Base-by-base conservation (phyloP, 2,329 filamentous ascomycete species). In the Acrodontium crateriforme region DNA sequence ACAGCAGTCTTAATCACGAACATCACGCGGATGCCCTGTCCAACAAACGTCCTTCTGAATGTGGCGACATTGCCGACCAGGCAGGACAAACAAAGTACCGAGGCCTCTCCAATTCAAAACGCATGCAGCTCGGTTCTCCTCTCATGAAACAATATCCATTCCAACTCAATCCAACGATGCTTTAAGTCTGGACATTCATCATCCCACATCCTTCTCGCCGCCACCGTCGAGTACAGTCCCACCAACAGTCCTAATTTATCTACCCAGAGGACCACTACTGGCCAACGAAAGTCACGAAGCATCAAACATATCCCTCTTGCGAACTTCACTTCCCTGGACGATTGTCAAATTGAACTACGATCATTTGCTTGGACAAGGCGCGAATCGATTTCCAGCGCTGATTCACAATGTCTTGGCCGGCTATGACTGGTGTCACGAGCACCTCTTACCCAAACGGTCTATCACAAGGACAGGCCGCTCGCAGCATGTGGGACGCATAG, bases 321-420 rank as follows among this genome's bases (percentile, higher is more conserved):
- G 46, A 16, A 39, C 45, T 10, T 45, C 47, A 8, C 49, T 56
- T 18, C 46, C 50, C 16, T 53, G 53, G 5, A 58, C 56, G 3
- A 38, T 63, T 9, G 56, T 62, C 6, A 48, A 54, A 18, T 46
- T 65, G 39, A 56, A 63, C 35, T 65, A 66, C 39, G 55, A 60
- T 18, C 45, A 53, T 10, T 51, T 50, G 10, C 33, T 42, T 3
- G 32, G 38, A 10, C 36, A 57, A 28, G n/a, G n/a, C n/a, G n/a
- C n/a, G n/a, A n/a, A n/a, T n/a, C 49, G 40, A 6, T 65, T 55
- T 33, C 63, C 63, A 18, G 54, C 48, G 1, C 60, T 62, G 0
- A 44, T 64, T 16, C 61, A 66, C 37, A 59, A 65, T 44, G 56
- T 62, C 4, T 40, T 62, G 6, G 44, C 51, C 9, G 61, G 52